Percentiles rank a stretch among this genome's conserved stretches.
Conservation (phyloP, 1,284 basidiomycete genomes). For the Puccinia triticina region DNA sequence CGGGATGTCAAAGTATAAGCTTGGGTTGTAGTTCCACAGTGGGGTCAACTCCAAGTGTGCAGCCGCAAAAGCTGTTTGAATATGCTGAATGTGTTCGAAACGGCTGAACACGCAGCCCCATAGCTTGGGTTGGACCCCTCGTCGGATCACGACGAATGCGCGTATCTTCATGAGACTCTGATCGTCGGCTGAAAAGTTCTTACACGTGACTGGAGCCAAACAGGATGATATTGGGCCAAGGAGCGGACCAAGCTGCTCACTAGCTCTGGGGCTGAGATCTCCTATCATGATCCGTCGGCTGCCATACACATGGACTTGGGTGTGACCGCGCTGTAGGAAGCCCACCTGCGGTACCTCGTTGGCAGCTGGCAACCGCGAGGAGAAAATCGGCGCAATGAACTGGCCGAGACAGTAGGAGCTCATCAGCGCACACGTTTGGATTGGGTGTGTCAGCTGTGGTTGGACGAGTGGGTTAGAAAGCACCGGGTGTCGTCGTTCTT, state of each 20-base stretch:
- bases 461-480: too few species aligned
- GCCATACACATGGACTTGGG: background rate
- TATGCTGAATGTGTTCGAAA: background rate
- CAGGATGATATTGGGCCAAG: background rate
- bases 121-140: background rate
- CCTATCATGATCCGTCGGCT: background rate
- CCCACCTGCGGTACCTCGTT: too few species aligned
- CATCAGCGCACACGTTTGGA: too few species aligned
- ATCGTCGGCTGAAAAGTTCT: background rate
- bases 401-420: too few species aligned
- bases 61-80: background rate
- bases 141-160: background rate
- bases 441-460: too few species aligned
- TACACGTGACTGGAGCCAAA: background rate
- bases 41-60: background rate
- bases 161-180: background rate
- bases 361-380: too few species aligned
- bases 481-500: too few species aligned
- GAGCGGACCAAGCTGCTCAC: background rate
- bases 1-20: too few species aligned
- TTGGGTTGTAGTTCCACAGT: constrained; percentile 1
- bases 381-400: too few species aligned
- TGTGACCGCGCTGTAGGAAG: too few species aligned
- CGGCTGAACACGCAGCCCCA: background rate
- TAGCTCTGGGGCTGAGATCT: background rate